Percentiles rank a stretch among this genome's conserved stretches.
Evolutionary conservation across 106 monocot species (phyloP).

Genomic region (Gastrodia elata): DNA sequence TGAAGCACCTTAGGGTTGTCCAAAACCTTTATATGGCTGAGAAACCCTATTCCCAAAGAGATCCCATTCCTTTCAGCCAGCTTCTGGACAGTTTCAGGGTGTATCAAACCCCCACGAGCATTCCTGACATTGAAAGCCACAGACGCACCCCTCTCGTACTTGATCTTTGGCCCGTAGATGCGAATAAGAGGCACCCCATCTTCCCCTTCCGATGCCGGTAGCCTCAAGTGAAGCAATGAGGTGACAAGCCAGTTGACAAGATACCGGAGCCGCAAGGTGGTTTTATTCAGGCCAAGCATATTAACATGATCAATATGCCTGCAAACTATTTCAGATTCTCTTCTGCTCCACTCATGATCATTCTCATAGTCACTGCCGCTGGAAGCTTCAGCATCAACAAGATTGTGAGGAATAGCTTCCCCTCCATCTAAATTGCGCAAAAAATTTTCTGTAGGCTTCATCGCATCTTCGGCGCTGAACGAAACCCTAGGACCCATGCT

Average conservation of each 20-base stretch:
- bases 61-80: slow-evolving; percentile 75
- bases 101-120: slow-evolving; percentile 25
- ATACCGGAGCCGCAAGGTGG: slow-evolving; percentile 56
- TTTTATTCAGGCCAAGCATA: slow-evolving; percentile 85
- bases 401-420: slow-evolving; percentile 28
- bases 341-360: slow-evolving; percentile 48
- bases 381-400: slow-evolving; percentile 2
- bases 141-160: slow-evolving; percentile 77
- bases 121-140: slow-evolving; percentile 76
- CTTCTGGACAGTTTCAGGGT: slow-evolving; percentile 64
- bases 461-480: slow-evolving; percentile 54
- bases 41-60: slow-evolving; percentile 65
- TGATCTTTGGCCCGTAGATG: slow-evolving; percentile 88
- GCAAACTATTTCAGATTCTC: slow-evolving; percentile 73
- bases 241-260: slow-evolving; percentile 87
- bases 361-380: slow-evolving; percentile 32
- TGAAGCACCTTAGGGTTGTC: slow-evolving; percentile 38
- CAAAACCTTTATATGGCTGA: slow-evolving; percentile 54
- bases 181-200: slow-evolving; percentile 38
- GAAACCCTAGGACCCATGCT: slow-evolving; percentile 74
- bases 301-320: slow-evolving; percentile 81
- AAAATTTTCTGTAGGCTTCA: slow-evolving; percentile 18
- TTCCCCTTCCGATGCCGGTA: slow-evolving; percentile 32
- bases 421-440: slow-evolving; percentile 33
- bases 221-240: slow-evolving; percentile 56